These are phyloP conservation scores for Phaffia australis DNA, from an alignment of 768 basidiomycete genomes.

Conservation along the genomic window DNA sequence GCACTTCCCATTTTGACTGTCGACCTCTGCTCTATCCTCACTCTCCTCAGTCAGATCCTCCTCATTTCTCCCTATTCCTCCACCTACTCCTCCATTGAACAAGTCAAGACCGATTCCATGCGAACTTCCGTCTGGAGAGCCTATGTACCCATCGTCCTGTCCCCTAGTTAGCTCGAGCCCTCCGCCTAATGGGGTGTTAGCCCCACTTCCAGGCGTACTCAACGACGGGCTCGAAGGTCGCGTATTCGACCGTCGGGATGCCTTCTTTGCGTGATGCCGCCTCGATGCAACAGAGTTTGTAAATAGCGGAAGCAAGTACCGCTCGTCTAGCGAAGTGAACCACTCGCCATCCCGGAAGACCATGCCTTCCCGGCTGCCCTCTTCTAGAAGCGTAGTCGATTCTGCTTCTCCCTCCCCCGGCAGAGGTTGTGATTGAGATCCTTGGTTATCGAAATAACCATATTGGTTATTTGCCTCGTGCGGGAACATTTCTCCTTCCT, in stretches of 20 bases:
- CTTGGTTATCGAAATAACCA: too few relatives aligned
- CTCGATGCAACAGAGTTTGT: slow-evolving; percentile 82
- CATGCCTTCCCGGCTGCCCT: slow-evolving; percentile 30
- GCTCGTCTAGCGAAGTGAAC: slow-evolving; percentile 92
- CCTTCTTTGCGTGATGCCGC: slow-evolving; percentile 62
- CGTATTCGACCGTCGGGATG: slow-evolving; percentile 23
- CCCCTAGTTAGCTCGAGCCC: slow-evolving; percentile 4
- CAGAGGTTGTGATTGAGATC: too few relatives aligned
- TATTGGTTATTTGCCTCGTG: too few relatives aligned
- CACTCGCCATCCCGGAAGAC: slow-evolving; percentile 64
- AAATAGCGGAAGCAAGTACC: slow-evolving; percentile 84
- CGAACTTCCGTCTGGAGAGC: not conserved
- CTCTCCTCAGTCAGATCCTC: slow-evolving; percentile 18
- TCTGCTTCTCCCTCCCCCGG: too few relatives aligned
- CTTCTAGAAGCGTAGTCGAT: too few relatives aligned
- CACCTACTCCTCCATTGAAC: slow-evolving; percentile 1
- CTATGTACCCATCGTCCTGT: not conserved
- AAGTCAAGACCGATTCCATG: not conserved
- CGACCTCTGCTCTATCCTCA: not conserved
- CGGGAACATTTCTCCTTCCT: too few relatives aligned
- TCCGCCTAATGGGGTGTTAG: not conserved
- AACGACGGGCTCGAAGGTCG: not conserved
- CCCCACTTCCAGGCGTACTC: not conserved
- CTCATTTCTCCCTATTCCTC: slow-evolving; percentile 14
- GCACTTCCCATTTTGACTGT: slow-evolving; percentile 7